A percentile compares a stretch with the other conserved stretches of the same genome.
Conservation (phyloP, 2,329 filamentous ascomycete species). For the Lecanosticta acicola region DNA sequence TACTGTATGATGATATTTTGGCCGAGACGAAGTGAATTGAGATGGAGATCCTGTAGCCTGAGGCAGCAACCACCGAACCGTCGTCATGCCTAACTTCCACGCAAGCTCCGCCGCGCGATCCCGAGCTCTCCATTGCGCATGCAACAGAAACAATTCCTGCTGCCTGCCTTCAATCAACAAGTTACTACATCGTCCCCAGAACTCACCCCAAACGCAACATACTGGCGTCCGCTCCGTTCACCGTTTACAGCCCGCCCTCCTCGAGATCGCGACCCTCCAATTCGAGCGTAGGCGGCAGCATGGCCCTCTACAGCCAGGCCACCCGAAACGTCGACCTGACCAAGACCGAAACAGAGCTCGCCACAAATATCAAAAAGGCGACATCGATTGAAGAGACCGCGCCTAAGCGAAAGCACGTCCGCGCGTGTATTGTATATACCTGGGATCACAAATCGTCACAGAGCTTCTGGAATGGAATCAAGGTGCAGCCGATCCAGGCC, state of each 20-base stretch:
- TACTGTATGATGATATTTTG: no score
- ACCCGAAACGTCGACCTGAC: conserved; percentile 56
- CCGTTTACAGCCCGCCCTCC: conserved; percentile 13
- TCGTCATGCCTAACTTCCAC: conserved; percentile 2
- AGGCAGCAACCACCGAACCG: background rate
- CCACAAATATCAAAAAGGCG: conserved; percentile 63
- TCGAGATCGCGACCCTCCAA: background rate
- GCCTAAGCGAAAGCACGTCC: conserved; percentile 87
- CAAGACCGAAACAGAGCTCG: conserved; percentile 61
- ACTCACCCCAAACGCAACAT: background rate
- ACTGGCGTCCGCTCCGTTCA: conserved; percentile 13
- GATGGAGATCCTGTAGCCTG: no score
- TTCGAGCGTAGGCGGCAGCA: background rate
- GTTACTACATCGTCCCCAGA: background rate
- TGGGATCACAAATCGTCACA: conserved; percentile 97
- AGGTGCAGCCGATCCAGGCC: conserved; percentile 98
- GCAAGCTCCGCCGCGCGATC: background rate
- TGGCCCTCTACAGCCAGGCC: conserved; percentile 34
- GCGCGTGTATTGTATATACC: conserved; percentile 95
- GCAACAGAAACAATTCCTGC: conserved; percentile 5
- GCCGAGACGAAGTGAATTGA: no score
- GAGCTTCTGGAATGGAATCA: conserved; percentile 97
- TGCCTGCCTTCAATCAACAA: conserved; percentile 7
- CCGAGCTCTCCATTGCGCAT: background rate
- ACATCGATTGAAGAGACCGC: conserved; percentile 57